phyloP scores from a whole-genome alignment of 164 flowering plant species.

The Umbilicus rupestris region DNA sequence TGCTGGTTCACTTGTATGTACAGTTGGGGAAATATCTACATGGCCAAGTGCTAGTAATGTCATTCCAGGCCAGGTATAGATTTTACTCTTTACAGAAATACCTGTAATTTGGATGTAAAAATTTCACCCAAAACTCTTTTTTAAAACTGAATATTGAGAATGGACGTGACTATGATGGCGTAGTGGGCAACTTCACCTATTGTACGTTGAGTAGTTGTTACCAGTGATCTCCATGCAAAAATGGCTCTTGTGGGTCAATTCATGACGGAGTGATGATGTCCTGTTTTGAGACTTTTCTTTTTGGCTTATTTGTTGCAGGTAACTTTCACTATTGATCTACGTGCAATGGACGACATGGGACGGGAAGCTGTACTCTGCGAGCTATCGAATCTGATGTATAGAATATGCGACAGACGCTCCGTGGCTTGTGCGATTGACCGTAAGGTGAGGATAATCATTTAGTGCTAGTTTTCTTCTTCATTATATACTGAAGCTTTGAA shows the following conservation, averaged over 20 bases:
- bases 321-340: constrained; percentile 81
- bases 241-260: not conserved
- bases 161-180: not conserved
- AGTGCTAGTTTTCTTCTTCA: not conserved
- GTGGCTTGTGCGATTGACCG: constrained; percentile 77
- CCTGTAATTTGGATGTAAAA: not conserved
- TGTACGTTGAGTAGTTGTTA: too few species aligned
- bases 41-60: constrained; percentile 99
- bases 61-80: constrained; percentile 91
- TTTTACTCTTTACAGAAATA: not conserved
- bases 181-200: not conserved
- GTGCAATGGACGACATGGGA: constrained; percentile 72
- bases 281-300: not conserved
- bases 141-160: not conserved
- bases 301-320: constrained; percentile 40
- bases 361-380: constrained; percentile 77
- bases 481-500: not conserved
- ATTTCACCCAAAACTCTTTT: not conserved
- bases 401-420: constrained; percentile 63
- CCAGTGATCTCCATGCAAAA: too few species aligned
- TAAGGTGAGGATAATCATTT: constrained; percentile 44
- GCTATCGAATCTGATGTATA: constrained; percentile 49
- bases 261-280: not conserved
- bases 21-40: constrained; percentile 90
- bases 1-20: constrained; percentile 79